Conservation (phyloP, 1,284 basidiomycete species). For the Trametes hirsuta region DNA sequence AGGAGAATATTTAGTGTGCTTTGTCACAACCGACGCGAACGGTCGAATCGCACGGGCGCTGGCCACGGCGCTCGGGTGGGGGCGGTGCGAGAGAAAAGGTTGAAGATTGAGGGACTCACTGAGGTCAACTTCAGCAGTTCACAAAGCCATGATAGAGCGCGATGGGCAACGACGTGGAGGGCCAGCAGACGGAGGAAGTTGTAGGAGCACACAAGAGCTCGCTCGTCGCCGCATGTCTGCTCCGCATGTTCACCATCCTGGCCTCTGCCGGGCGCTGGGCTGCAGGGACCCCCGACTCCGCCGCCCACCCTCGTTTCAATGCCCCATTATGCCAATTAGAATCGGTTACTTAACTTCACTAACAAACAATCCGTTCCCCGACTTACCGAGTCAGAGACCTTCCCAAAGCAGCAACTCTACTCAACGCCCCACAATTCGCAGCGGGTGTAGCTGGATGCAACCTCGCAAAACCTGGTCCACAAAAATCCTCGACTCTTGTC, state of each 20-base stretch:
- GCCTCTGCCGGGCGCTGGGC: conserved; percentile 1
- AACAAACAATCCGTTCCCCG: no score
- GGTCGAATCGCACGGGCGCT: conserved; percentile 32
- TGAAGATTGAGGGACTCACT: conserved; percentile 27
- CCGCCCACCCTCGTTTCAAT: background rate
- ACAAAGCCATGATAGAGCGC: conserved; percentile 26
- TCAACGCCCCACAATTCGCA: background rate
- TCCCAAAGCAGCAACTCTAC: background rate
- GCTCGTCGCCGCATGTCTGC: conserved; percentile 6
- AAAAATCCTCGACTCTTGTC: no score
- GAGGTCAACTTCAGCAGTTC: conserved; percentile 29
- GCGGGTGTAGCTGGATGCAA: background rate
- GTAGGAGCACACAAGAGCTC: conserved; percentile 17
- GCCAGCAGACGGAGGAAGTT: conserved; percentile 7
- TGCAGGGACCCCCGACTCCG: conserved; percentile 2
- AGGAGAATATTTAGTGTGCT: conserved; percentile 12
- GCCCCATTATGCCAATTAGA: no score
- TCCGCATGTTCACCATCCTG: conserved; percentile 11
- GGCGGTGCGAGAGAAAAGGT: conserved; percentile 35
- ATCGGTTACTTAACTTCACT: no score
- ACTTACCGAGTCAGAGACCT: background rate
- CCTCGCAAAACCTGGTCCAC: no score
- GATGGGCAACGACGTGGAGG: conserved; percentile 6
- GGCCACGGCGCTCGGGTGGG: conserved; percentile 9
- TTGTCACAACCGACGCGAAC: conserved; percentile 15